A percentile compares a stretch with the other conserved stretches of the same genome.
Conservation (phyloP, 306 rosid species). For the Casuarina equisetifolia region DNA sequence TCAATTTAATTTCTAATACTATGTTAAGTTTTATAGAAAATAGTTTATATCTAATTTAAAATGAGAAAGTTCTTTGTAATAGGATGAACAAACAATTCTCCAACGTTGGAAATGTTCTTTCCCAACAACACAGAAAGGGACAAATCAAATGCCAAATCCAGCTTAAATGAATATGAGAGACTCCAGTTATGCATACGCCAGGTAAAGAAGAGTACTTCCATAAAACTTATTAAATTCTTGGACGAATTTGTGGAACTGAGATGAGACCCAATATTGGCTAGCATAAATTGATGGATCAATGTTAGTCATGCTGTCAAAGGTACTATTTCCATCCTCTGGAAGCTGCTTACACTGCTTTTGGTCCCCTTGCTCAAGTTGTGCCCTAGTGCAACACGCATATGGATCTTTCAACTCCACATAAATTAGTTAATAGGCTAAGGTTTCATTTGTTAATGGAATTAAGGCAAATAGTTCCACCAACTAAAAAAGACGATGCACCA, state of each 20-base stretch:
- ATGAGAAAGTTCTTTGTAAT: conserved; percentile 42
- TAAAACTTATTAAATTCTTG: conserved; percentile 98
- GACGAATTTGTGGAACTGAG: conserved; percentile 76
- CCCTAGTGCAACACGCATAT: no score
- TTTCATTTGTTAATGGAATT: no score
- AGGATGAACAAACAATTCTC: conserved; percentile 98
- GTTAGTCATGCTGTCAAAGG: conserved; percentile 97
- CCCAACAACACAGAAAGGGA: conserved; percentile 96
- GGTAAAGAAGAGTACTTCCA: conserved; percentile 95
- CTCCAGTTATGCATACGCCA: conserved; percentile 94
- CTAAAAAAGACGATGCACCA: no score
- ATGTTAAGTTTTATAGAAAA: no score
- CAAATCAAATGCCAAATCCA: conserved; percentile 97
- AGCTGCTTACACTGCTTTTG: conserved; percentile 90
- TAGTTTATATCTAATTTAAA: no score
- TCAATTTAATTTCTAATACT: no score
- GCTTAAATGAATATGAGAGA: conserved; percentile 96
- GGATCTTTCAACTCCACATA: no score
- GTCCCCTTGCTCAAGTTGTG: conserved; percentile 64
- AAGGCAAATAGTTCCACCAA: no score
- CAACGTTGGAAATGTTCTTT: conserved; percentile 96
- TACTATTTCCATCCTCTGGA: conserved; percentile 87
- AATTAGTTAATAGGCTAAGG: no score
- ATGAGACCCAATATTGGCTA: conserved; percentile 92
- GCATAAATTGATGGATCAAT: conserved; percentile 97